Base-by-base conservation (phyloP, 2,329 filamentous ascomycete genomes). In the Beauveria medogensis region DNA sequence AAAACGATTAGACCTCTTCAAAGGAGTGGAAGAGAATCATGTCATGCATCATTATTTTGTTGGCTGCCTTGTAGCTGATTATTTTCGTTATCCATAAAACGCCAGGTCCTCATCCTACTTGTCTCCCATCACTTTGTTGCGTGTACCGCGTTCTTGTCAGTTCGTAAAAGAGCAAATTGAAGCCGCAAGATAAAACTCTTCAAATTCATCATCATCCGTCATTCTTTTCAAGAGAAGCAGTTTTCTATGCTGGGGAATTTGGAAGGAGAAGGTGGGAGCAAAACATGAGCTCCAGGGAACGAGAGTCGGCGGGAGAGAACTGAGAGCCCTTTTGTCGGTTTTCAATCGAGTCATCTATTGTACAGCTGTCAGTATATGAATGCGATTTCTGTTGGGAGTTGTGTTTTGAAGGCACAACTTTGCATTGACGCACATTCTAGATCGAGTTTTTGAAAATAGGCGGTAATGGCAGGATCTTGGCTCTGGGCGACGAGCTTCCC, bases 401-500 rank as follows among this genome's bases (percentile, higher is more conserved):
- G 34, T 37, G 34, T 16, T 37, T 37, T 37, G 5, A 37, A 37
- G 34, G 12, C 5, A 37, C 34, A 37, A 14, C 1, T 37, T 37
- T 5, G 34, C 12, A 37, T 37, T 37, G 34, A 76, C 82, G 75
- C 73, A 86, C 84, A 82, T 60, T 81, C 82, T 1, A 88, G 72
- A 62, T 82, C 78, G 40, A 87, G 72, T 34, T 74, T 74, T 55
- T 82, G 74, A 66, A 86, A 87, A 64, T 83, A 88, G 26, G 74
- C 72, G 40, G 71, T 70, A 30, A 83, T 70, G 1, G 72, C 69
- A 9, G 77, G 75, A 50, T 82, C 80, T 22, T 77, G 72, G 24
- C 80, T 78, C 43, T 78, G 74, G 0, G 77, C 75, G 3, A 75
- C 69, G 14, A 85, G 71, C 56, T 81, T 79, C 2, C 79, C 80